Evolutionary conservation across 768 basidiomycete species (phyloP), one percentile per base, ranked within the genome.

Genomic region (Boletus vermiculosoides): DNA sequence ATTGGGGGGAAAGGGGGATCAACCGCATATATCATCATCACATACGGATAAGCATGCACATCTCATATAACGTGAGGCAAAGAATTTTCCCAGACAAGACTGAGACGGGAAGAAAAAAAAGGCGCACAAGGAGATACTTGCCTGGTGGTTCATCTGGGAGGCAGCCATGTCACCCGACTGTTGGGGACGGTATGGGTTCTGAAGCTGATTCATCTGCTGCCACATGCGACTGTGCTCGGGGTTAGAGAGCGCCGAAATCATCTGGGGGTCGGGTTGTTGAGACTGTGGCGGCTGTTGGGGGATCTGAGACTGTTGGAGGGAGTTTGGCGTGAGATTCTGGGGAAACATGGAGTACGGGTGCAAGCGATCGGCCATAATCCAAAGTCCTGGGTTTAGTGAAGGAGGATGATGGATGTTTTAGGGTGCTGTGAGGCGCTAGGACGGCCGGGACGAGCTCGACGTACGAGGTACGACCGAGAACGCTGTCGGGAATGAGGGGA

Each of bases 351-450:
- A 60, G 70, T 83, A 85, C 71, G 77, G 78, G 65, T 77, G 67
- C 50, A 77, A 68, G 71, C 80, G 83, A 81, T 87, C 84, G 68
- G 85, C 83, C 85, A 85, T 85, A 72, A 74, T 76, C 74, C 74
- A 70, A 62, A 61, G 62, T 59, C 57, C 56, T 60, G 66, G 56
- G 60, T 65, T 59, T 58, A 63, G 52, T 54, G 60, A 54, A 57
- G 54, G 66, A 63, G 60, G 63, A 68, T 57, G 68, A 61, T 66
- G 64, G 55, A 67, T 67, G 68, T 69, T 68, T 67, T 67, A 62
- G 58, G 59, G 57, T 60, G 65, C 63, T 60, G 64, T 66, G 56
- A 55, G 42, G 52, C 54, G 64, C 64, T 65, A 66, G 66, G 66
- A 60, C 61, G 56, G 60, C 63, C 61, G 52, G 59, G 58, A 60